Evolutionary conservation across 2,329 filamentous ascomycete species (phyloP).

Genomic region (Fusarium pseudocircinatum): DNA sequence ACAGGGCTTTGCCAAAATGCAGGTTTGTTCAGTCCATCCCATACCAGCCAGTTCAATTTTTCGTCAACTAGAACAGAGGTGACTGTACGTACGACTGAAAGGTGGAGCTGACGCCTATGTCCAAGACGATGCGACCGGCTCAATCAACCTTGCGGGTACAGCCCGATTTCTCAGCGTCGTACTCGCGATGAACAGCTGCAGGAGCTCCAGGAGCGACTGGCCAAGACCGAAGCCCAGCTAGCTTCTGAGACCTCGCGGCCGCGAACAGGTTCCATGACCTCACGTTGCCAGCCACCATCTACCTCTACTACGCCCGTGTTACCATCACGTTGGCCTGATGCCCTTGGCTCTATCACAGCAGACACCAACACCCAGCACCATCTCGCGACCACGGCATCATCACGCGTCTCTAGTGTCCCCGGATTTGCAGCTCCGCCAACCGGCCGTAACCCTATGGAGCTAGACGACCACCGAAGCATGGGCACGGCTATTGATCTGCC

Average conservation of each 20-base stretch:
- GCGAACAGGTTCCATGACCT: not conserved
- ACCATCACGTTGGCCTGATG: not conserved
- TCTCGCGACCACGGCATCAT: not conserved
- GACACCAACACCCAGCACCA: not conserved
- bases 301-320: not conserved
- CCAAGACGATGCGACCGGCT: not conserved
- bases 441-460: not conserved
- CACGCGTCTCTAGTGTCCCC: not conserved
- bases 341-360: not conserved
- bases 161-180: not conserved
- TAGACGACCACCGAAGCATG: not conserved
- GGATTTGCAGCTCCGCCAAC: not conserved
- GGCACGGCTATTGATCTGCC: not conserved
- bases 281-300: not conserved
- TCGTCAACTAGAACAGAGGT: not conserved
- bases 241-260: not conserved
- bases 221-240: not conserved
- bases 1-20: not conserved
- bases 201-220: not conserved
- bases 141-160: not conserved
- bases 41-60: too few relatives aligned
- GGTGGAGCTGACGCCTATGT: not conserved
- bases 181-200: not conserved
- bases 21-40: not conserved
- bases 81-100: fast-evolving